These are phyloP conservation scores for Olyra latifolia DNA, from an alignment of 176 grass and related monocot genomes.

Conservation along the genomic window DNA sequence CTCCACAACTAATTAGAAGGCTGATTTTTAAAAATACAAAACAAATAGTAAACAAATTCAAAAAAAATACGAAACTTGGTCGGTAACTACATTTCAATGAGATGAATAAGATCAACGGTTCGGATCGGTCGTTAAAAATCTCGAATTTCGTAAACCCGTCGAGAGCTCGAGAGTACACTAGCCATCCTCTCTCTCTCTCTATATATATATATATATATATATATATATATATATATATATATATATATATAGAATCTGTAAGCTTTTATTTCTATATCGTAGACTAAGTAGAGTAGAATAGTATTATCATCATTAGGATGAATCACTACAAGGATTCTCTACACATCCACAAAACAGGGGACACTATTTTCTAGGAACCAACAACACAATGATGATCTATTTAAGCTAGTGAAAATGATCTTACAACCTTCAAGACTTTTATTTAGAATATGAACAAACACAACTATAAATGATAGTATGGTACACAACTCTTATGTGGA, in stretches of 20 bases:
- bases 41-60: too few relatives aligned
- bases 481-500: background rate
- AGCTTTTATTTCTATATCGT: background rate
- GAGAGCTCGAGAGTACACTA: too few relatives aligned
- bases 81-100: too few relatives aligned
- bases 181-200: too few relatives aligned
- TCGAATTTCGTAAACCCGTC: too few relatives aligned
- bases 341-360: background rate
- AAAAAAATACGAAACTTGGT: too few relatives aligned
- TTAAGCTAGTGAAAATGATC: background rate
- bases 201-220: too few relatives aligned
- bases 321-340: background rate
- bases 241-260: background rate
- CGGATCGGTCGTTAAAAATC: too few relatives aligned
- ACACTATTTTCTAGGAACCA: background rate
- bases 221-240: too few relatives aligned
- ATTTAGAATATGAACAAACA: background rate
- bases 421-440: background rate
- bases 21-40: too few relatives aligned
- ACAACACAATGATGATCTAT: background rate
- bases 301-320: conserved; percentile 1
- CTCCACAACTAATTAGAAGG: too few relatives aligned
- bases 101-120: too few relatives aligned
- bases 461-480: background rate
- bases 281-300: background rate